Base-by-base conservation (phyloP, 176 grass and related monocot genomes). In the Chloris gayana region DNA sequence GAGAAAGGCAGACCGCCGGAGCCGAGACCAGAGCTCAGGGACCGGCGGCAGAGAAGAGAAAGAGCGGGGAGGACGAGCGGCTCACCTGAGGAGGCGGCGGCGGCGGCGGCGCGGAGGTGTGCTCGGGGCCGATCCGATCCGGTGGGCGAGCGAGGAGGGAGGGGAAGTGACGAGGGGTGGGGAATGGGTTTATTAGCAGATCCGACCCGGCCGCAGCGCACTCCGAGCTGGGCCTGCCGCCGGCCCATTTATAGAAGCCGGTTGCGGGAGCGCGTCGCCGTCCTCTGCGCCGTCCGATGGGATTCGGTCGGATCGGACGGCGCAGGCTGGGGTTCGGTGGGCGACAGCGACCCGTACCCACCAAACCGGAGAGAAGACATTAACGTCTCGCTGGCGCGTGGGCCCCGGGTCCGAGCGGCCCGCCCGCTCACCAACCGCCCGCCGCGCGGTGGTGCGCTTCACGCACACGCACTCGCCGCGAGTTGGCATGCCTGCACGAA, bases 341-440 rank as follows among this genome's bases (percentile, higher is more conserved):
- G 27, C 21, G 84, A 86, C 38, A 86, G 77, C 77, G 77, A 86
- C 84, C 70, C 77, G 84, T 18, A 75, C 77, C 77, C 84, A 81
- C 84, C 84, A 46, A 70, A 54, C 75, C 44, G 2, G 31, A 0
- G 17, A 13, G 44, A 12, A 46, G 9, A 10, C 46, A 3, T 19
- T 14, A 2, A 4, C 49, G 15, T 5, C 4, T 21, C 44, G 7
- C 76, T 67, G 76, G 1, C 7, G 0, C 0, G 45, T 67, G 76
- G 76, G 76, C 44, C 75, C 24, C 0, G 9, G 4, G 7, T 5
- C 22, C 6, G 31, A 3, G 45, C 58, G 74, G 56, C 74, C 57
- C 74, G 74, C 35, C n/a, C 24, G 17, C 46, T 22, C 67, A 80
- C 78, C 78, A 80, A 80, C 41, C 41, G 41, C 35, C 64, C 78